phyloP scores from a whole-genome alignment of 2,329 filamentous ascomycete genomes.

The Aureobasidium sp. region DNA sequence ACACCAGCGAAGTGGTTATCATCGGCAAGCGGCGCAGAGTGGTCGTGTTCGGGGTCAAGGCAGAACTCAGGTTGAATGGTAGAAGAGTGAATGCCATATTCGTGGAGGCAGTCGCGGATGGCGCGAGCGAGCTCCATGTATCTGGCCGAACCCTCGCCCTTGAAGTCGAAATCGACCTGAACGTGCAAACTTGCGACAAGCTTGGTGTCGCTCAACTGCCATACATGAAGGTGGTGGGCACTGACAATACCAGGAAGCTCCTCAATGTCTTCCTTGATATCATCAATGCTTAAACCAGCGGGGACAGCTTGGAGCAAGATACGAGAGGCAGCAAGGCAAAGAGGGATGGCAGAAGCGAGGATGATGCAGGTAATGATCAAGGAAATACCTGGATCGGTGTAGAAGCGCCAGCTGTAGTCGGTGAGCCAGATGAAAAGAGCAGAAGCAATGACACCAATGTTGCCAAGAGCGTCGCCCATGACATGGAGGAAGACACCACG shows the following conservation, averaged over 20 bases:
- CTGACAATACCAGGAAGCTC: conserved; percentile 75
- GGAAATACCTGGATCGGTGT: conserved; percentile 86
- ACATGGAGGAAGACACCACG: conserved; percentile 62
- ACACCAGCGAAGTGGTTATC: conserved; percentile 25
- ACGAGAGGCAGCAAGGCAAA: conserved; percentile 72
- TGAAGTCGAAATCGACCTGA: conserved; percentile 83
- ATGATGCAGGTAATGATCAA: conserved; percentile 83
- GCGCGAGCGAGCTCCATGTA: conserved; percentile 88
- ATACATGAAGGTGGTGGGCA: conserved; percentile 94
- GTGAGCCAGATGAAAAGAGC: conserved; percentile 90
- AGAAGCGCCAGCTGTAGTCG: conserved; percentile 70
- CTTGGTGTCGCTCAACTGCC: conserved; percentile 94
- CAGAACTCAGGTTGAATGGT: conserved; percentile 91
- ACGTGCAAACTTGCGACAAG: conserved; percentile 89
- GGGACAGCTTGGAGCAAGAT: conserved; percentile 93
- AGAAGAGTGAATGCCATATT: conserved; percentile 90
- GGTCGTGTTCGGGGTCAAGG: conserved; percentile 38
- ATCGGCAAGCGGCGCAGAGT: conserved; percentile 28
- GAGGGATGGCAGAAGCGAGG: conserved; percentile 64
- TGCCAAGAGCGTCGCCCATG: conserved; percentile 77
- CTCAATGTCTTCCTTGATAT: conserved; percentile 89
- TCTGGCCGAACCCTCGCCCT: conserved; percentile 64
- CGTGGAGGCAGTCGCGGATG: conserved; percentile 82
- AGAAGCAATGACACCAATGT: conserved; percentile 76
- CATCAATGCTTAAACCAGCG: conserved; percentile 75